These are phyloP conservation scores for Fusarium irregulare DNA, from an alignment of 2,329 filamentous ascomycete species.

Conservation along the genomic window DNA sequence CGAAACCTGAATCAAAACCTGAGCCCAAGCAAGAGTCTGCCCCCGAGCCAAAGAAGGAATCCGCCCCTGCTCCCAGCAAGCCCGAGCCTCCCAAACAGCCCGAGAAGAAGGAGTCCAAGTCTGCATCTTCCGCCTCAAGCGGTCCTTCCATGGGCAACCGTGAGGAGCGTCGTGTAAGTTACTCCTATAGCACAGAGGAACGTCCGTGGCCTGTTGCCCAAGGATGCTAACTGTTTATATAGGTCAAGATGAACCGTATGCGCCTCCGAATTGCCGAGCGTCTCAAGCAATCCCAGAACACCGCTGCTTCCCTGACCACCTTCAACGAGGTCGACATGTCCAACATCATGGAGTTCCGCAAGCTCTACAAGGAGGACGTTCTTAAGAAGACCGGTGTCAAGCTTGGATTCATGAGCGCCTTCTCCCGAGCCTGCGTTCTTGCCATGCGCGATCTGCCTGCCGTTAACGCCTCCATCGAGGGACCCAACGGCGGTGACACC, in stretches of 20 bases:
- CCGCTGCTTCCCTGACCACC: conserved; percentile 93
- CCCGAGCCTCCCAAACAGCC: conserved; percentile 37
- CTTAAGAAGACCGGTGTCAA: conserved; percentile 97
- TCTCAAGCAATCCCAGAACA: conserved; percentile 99
- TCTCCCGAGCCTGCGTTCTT: conserved; percentile 87
- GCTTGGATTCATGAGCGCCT: conserved; percentile 99
- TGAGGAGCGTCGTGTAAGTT: conserved; percentile 85
- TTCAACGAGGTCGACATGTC: conserved; percentile 99
- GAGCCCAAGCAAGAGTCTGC: conserved; percentile 46
- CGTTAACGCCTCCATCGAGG: conserved; percentile 97
- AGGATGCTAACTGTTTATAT: conserved; percentile 22
- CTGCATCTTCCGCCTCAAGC: conserved; percentile 42
- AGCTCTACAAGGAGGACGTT: conserved; percentile 95
- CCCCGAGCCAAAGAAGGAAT: conserved; percentile 52
- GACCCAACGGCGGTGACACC: conserved; percentile 92
- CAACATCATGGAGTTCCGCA: conserved; percentile 95
- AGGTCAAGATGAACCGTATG: conserved; percentile 99
- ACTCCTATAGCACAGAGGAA: not conserved
- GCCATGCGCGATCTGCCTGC: conserved; percentile 96
- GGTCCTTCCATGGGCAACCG: conserved; percentile 71
- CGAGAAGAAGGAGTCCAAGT: conserved; percentile 46
- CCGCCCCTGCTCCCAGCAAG: conserved; percentile 43
- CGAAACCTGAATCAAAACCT: conserved; percentile 53
- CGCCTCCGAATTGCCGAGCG: conserved; percentile 96
- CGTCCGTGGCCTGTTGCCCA: not conserved